Conservation (phyloP, 805 yeast genomes). For the Priceomyces castillae region DNA sequence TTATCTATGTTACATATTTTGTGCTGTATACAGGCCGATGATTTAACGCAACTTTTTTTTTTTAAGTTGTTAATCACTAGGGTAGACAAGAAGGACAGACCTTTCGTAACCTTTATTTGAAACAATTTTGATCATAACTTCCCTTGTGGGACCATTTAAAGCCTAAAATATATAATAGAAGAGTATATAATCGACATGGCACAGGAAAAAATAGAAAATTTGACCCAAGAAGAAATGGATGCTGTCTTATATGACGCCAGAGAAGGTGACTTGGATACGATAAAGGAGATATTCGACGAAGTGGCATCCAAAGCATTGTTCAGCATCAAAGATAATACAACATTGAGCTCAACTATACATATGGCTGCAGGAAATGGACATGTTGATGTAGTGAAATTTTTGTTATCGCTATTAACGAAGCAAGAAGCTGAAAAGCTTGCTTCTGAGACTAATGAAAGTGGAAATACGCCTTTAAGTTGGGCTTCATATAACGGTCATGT, state of each 20-base stretch:
- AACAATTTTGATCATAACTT: too few species aligned
- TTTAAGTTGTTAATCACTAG: not conserved
- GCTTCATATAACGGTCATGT: conserved; percentile 87
- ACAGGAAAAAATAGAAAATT: conserved; percentile 10
- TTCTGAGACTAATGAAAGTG: conserved; percentile 59
- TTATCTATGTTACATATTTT: not conserved
- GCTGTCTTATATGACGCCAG: conserved; percentile 81
- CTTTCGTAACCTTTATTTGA: too few species aligned
- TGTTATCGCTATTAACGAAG: conserved; percentile 48
- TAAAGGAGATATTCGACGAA: conserved; percentile 64
- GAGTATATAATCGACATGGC: not conserved
- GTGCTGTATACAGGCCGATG: not conserved
- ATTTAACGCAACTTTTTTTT: not conserved
- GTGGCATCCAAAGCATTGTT: conserved; percentile 44
- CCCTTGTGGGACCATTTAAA: too few species aligned
- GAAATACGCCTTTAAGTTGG: conserved; percentile 97
- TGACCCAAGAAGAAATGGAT: conserved; percentile 76
- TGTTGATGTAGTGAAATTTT: conserved; percentile 57
- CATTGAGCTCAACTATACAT: conserved; percentile 78
- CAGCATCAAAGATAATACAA: conserved; percentile 57
- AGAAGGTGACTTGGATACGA: conserved; percentile 77
- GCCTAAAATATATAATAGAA: too few species aligned
- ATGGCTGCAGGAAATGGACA: conserved; percentile 98
- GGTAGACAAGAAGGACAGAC: too few species aligned
- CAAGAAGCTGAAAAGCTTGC: conserved; percentile 40